A percentile compares a stretch with the other conserved stretches of the same genome.
Conservation (phyloP, 352 stramenopile species). For the Phytophthora citrophthora region DNA sequence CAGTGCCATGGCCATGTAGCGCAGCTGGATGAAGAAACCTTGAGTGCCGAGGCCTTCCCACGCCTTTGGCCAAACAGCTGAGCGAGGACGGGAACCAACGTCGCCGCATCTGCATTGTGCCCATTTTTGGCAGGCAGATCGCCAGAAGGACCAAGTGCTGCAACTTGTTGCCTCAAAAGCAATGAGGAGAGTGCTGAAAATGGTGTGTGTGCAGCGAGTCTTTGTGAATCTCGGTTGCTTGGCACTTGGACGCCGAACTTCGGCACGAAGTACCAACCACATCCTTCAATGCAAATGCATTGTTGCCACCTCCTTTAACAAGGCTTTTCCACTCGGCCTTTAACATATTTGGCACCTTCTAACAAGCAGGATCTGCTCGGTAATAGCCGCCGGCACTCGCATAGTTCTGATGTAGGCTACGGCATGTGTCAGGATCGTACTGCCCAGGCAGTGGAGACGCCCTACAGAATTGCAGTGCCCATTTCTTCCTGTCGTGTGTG, state of each 20-base stretch:
- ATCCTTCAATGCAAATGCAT: not conserved
- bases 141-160: slow-evolving; percentile 1
- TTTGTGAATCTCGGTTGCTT: not conserved
- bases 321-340: not conserved
- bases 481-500: not conserved
- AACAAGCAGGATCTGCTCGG: too few species aligned
- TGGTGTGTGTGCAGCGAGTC: not conserved
- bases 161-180: too few species aligned
- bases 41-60: slow-evolving; percentile 11
- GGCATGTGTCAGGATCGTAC: too few species aligned
- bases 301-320: not conserved
- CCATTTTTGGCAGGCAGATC: not conserved
- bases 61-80: slow-evolving; percentile 15
- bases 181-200: too few species aligned
- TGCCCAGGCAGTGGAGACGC: too few species aligned
- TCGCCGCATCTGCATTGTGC: not conserved
- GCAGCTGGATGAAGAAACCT: slow-evolving; percentile 19
- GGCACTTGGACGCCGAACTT: not conserved
- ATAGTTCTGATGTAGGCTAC: too few species aligned
- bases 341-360: too few species aligned
- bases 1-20: slow-evolving; percentile 12
- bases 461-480: not conserved
- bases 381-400: too few species aligned
- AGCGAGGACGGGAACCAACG: slow-evolving; percentile 1
- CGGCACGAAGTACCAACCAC: not conserved